These are phyloP conservation scores for Jimgerdemannia lactiflua DNA, from an alignment of 192 early-diverging fungal genomes.

Conservation along the genomic window DNA sequence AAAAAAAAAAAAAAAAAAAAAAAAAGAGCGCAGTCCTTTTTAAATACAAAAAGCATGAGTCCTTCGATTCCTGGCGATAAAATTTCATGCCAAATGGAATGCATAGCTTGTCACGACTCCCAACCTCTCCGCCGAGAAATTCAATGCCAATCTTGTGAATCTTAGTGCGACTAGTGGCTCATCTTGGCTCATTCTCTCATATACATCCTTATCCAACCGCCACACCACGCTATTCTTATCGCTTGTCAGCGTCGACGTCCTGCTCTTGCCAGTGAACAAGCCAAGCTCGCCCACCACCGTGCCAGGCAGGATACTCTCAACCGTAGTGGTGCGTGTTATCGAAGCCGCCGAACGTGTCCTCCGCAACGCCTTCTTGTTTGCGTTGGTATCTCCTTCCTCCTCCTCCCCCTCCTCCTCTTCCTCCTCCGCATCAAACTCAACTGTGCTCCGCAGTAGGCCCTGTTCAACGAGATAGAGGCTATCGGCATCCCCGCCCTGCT, in stretches of 20 bases:
- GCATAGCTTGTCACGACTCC: conserved; percentile 45
- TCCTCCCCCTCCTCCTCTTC: conserved; percentile 1
- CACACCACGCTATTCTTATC: conserved; percentile 70
- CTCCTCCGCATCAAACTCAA: conserved; percentile 34
- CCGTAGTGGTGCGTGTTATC: conserved; percentile 18
- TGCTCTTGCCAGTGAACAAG: conserved; percentile 56
- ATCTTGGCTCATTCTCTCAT: conserved; percentile 61
- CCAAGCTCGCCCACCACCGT: conserved; percentile 88
- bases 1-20: not conserved
- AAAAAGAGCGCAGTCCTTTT: not conserved
- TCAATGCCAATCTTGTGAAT: conserved; percentile 77
- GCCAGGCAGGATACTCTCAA: conserved; percentile 90
- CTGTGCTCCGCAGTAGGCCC: conserved; percentile 55
- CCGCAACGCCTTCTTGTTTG: not conserved
- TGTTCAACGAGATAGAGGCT: conserved; percentile 77
- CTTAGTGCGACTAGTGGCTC: conserved; percentile 71
- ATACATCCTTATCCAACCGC: conserved; percentile 63
- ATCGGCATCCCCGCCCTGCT: conserved; percentile 49
- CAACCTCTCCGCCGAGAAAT: conserved; percentile 64
- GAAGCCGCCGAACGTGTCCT: not conserved
- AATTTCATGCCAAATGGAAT: conserved; percentile 21
- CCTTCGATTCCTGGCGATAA: too few species aligned
- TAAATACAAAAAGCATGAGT: not conserved
- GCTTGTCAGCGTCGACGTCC: conserved; percentile 59
- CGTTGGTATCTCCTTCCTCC: not conserved